Evolutionary conservation across 352 stramenopile genomes (phyloP).

Genomic region (Phytophthora sp.): DNA sequence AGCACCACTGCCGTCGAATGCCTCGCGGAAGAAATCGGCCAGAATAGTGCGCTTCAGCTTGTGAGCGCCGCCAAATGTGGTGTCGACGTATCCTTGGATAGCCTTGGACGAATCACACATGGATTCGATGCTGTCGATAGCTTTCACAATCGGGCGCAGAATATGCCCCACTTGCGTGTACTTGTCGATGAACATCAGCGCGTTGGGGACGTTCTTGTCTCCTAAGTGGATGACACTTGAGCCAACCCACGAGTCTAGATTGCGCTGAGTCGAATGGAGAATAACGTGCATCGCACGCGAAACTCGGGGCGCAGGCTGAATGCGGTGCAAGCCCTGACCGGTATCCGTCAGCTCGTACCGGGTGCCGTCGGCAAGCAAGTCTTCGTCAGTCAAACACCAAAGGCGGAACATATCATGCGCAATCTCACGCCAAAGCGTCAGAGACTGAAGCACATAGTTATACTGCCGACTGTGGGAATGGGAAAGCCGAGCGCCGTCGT

Average conservation of each 20-base stretch:
- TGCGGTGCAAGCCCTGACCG: slow-evolving; percentile 94
- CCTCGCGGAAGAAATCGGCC: slow-evolving; percentile 96
- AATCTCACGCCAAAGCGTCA: slow-evolving; percentile 97
- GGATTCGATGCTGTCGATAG: slow-evolving; percentile 72
- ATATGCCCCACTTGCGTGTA: slow-evolving; percentile 95
- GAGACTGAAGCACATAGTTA: slow-evolving; percentile 96
- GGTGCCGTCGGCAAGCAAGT: slow-evolving; percentile 79
- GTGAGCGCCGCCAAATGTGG: slow-evolving; percentile 86
- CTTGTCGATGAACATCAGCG: slow-evolving; percentile 99
- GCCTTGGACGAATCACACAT: slow-evolving; percentile 57
- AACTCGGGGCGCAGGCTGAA: slow-evolving; percentile 93
- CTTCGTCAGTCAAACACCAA: slow-evolving; percentile 95
- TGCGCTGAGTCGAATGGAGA: slow-evolving; percentile 81
- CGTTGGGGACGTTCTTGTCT: slow-evolving; percentile 98
- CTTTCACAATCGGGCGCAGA: slow-evolving; percentile 88
- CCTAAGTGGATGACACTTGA: slow-evolving; percentile 97
- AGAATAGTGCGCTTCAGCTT: slow-evolving; percentile 92
- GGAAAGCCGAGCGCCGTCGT: slow-evolving; percentile 93
- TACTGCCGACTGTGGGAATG: slow-evolving; percentile 96
- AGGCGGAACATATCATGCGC: slow-evolving; percentile 97
- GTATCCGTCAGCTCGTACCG: slow-evolving; percentile 94
- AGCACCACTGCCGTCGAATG: slow-evolving; percentile 95
- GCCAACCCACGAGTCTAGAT: slow-evolving; percentile 90
- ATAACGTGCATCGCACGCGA: slow-evolving; percentile 96
- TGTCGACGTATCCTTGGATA: slow-evolving; percentile 66